Evolutionary conservation across 2,329 filamentous ascomycete species (phyloP).

Genomic region (Chaetoscypha palmicola): DNA sequence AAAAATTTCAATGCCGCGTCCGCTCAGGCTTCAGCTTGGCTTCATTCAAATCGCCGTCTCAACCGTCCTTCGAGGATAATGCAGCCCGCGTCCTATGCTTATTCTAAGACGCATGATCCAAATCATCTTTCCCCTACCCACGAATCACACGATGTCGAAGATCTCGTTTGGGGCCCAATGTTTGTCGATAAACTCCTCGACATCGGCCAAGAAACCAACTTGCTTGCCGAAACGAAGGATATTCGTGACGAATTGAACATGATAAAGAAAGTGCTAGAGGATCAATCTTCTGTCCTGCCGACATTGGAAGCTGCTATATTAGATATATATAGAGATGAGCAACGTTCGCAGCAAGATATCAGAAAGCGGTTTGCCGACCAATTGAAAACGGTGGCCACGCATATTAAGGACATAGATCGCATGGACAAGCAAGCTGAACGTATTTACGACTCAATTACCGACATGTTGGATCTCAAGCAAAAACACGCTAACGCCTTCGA

Average conservation of each 20-base stretch:
- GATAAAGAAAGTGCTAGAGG: constrained; percentile 35
- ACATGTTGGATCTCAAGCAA: constrained; percentile 43
- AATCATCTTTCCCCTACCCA: constrained; percentile 22
- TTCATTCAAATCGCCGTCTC: constrained; percentile 18
- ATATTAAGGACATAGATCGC: constrained; percentile 42
- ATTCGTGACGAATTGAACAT: constrained; percentile 43
- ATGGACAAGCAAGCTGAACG: constrained; percentile 76
- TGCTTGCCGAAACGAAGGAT: constrained; percentile 40
- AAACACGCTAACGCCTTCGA: constrained; percentile 29
- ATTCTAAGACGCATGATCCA: constrained; percentile 1
- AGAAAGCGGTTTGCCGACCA: constrained; percentile 22
- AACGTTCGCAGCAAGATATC: constrained; percentile 17
- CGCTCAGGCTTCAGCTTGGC: constrained; percentile 22
- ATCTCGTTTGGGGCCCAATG: constrained; percentile 17
- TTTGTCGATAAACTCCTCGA: constrained; percentile 32
- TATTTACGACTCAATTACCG: constrained; percentile 63
- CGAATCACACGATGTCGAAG: constrained; percentile 15
- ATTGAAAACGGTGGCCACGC: constrained; percentile 18
- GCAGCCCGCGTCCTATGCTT: constrained; percentile 4
- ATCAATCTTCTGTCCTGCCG: constrained; percentile 26
- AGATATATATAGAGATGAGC: constrained; percentile 22
- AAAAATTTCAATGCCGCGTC: constrained; percentile 24
- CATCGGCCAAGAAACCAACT: constrained; percentile 37
- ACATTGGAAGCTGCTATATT: constrained; percentile 21
- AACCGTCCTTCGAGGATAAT: constrained; percentile 15